Base-by-base conservation (phyloP, 208 protist species). In the Endotrypanum monterogeii region DNA sequence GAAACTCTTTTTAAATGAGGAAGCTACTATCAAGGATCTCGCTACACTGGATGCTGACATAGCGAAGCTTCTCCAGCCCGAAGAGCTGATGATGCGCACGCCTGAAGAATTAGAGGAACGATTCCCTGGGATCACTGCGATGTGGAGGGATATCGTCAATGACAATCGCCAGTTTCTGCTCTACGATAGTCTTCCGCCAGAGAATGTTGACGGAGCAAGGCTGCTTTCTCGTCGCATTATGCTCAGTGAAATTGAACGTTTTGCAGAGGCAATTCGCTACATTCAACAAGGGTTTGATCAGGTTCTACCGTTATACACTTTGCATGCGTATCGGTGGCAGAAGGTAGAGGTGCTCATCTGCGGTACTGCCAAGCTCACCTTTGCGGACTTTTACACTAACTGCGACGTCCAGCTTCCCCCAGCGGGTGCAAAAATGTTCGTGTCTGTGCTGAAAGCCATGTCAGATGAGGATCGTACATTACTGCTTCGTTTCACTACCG, bases 1-100 rank as follows among this genome's bases (percentile, higher is more conserved):
- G 97, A 98, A 98, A 74, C 76, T 84, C 52, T 73, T 99, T 2
- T 86, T 98, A 8, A 81, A 83, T 52, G 91, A 98, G 61, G 73
- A 89, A 58, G 74, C 76, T 9, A 74, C 72, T 35, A 65, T 83
- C 67, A 81, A 77, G 16, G 94, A 97, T 61, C 68, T 97, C 18
- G 57, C 73, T 39, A 74, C 80, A 3, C 77, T 97, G 37, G 89
- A 95, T 73, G 62, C 85, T 32, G 83, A 90, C 63, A 85, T 96
- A 48, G 75, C 83, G 46, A 71, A 75, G 28, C 81, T 87, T 20
- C 73, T 94, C 9, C 81, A 78, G 14, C 89, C 91, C n/a, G 73
- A 87, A 50, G 74, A 86, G 41, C 73, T 96, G 54, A 86, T 91
- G 84, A 77, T 88, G 72, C 80, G 79, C 35, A 89, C 81, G 4